Conservation (phyloP, 1,139 yeast genomes). For the Suhomyces choctaworum region DNA sequence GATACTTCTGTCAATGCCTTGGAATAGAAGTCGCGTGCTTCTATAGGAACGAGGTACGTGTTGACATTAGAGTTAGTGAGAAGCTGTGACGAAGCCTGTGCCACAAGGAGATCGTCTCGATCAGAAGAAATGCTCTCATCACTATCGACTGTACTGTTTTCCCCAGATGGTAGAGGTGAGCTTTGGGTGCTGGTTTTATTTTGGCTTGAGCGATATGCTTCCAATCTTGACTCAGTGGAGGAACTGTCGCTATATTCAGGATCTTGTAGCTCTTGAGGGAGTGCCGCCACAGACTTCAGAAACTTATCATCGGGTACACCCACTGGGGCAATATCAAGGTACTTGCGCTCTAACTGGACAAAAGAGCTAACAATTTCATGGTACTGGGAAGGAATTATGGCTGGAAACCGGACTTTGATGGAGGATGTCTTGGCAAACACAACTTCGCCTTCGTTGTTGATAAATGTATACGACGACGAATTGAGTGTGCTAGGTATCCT, state of each 20-base stretch:
- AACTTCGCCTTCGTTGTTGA: conserved; percentile 58
- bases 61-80: conserved; percentile 38
- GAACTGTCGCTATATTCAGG: conserved; percentile 1
- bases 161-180: conserved; percentile 4
- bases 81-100: conserved; percentile 41
- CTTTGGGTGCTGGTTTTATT: conserved; percentile 1
- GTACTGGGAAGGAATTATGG: conserved; percentile 41
- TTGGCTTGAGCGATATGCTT: neutral
- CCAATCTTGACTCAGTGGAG: neutral
- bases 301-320: conserved; percentile 40
- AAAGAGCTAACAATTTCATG: conserved; percentile 24
- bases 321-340: conserved; percentile 38
- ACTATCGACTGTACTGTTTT: neutral
- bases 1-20: conserved; percentile 31
- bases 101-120: conserved; percentile 33
- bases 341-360: conserved; percentile 35
- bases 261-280: conserved; percentile 24
- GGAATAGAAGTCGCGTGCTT: conserved; percentile 36
- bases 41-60: conserved; percentile 39
- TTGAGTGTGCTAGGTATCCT: conserved; percentile 31
- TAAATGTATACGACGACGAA: conserved; percentile 46
- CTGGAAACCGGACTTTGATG: conserved; percentile 56
- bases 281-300: conserved; percentile 25
- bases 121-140: conserved; percentile 1
- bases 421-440: conserved; percentile 46